Evolutionary conservation across 2,329 filamentous ascomycete genomes (phyloP).

Genomic region (Talaromyces verruculosus): DNA sequence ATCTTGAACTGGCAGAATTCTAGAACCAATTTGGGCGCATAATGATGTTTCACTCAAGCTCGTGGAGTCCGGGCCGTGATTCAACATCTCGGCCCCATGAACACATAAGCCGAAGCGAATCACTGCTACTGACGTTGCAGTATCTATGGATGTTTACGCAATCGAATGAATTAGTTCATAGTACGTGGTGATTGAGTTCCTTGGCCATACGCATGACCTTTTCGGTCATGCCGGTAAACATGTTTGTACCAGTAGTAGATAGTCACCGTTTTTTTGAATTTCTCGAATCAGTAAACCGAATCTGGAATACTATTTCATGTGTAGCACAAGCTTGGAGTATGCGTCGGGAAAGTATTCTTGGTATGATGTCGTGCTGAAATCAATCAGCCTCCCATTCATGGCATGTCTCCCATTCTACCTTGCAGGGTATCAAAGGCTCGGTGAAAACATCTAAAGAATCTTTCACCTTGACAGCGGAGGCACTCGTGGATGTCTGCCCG

Average conservation of each 20-base stretch:
- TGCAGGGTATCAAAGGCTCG: too few species aligned
- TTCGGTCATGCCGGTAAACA: neutral
- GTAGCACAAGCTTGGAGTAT: neutral
- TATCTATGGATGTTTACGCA: neutral
- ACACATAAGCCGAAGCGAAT: neutral
- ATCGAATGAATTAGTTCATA: neutral
- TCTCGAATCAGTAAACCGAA: neutral
- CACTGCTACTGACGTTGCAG: neutral
- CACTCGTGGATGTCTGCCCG: too few species aligned
- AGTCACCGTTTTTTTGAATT: neutral
- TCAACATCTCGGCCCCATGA: neutral
- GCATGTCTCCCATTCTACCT: too few species aligned
- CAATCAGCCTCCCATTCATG: neutral
- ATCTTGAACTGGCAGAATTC: neutral
- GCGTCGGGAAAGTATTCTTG: neutral
- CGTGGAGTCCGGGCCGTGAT: neutral
- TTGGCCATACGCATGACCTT: neutral
- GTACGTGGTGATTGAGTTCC: neutral
- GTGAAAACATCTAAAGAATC: too few species aligned
- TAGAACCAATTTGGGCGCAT: neutral
- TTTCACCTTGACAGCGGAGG: too few species aligned
- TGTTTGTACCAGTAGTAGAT: neutral
- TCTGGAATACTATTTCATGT: neutral
- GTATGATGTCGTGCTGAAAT: neutral
- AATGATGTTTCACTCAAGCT: neutral